Base-by-base conservation (phyloP, 306 rosid genomes). In the Rosa multiflora region DNA sequence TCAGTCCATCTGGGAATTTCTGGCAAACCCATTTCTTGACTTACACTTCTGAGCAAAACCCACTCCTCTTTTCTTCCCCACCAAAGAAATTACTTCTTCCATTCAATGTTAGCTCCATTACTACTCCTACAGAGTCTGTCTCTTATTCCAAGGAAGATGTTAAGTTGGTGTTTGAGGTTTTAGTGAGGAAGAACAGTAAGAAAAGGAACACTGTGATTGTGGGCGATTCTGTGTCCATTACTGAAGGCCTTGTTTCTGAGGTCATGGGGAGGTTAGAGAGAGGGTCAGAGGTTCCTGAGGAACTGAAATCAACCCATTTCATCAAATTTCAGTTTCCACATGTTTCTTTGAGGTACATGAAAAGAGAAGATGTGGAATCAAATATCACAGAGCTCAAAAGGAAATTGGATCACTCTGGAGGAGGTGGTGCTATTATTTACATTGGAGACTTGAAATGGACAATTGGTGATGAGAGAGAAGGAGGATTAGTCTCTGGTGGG, bases 381-480 rank as follows among this genome's bases (percentile, higher is more conserved):
- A 88, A 75, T 12, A 64, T 95, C 49, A 67, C 85, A 37, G 88
- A 79, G 67, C 88, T 95, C 79, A 91, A 82, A 78, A 90, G 86
- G 46, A 89, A 90, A 56, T 81, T 91, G 42, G 90, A 89, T 15
- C 49, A 51, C 12, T 82, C 82, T 42, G 88, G 87, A 74, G 89
- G 85, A 6, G 80, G 82, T 58, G 86, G 90, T 44, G 94, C 83
- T 39, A 86, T 95, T 66, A 74, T 93, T 32, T 90, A 88, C 78
- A 79, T 81, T 15, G 98, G 99, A 61, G 97, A 95, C 72, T 70
- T 95, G 75, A 93, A 90, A 74, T 95, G 99, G 98, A 83, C 85
- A 40, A 83, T 88, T 40, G 80, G 73, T 48, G 82, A 80, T 63
- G 90, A 85, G 37, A 78, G 79, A 79, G 80, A 75, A 12, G 88